Evolutionary conservation across 2,329 filamentous ascomycete species (phyloP).

Genomic region (Canariomyces notabilis): DNA sequence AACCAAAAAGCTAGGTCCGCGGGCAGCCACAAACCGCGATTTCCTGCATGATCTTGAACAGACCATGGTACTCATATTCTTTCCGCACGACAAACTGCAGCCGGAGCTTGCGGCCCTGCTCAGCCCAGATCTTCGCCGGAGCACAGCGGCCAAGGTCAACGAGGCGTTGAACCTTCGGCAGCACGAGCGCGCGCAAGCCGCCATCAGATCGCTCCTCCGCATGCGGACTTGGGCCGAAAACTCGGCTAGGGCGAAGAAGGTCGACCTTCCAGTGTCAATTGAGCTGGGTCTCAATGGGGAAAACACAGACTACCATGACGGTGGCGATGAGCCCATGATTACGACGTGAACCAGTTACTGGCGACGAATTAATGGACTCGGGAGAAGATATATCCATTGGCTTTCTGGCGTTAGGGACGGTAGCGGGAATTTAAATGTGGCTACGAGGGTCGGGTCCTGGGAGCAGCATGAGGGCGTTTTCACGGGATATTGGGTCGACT

Average conservation of each 20-base stretch:
- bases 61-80: constrained; percentile 89
- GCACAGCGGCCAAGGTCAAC: constrained; percentile 86
- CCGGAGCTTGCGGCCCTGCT: constrained; percentile 71
- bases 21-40: constrained; percentile 72
- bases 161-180: constrained; percentile 75
- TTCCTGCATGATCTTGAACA: constrained; percentile 85
- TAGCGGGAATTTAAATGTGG: constrained; percentile 1
- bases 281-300: constrained; percentile 37
- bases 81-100: constrained; percentile 73
- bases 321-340: constrained; percentile 48
- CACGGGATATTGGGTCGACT: background rate
- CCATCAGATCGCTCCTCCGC: constrained; percentile 74
- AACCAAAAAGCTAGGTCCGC: constrained; percentile 77
- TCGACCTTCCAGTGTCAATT: constrained; percentile 37
- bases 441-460: constrained; percentile 2
- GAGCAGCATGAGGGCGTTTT: constrained; percentile 7
- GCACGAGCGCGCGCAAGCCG: constrained; percentile 69
- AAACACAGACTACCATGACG: constrained; percentile 33
- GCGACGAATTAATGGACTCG: constrained; percentile 8
- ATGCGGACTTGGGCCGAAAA: constrained; percentile 82
- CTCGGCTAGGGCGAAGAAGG: constrained; percentile 44
- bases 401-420: constrained; percentile 12
- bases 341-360: constrained; percentile 38
- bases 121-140: constrained; percentile 70
- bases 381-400: background rate